Evolutionary conservation across 108 stramenopile genomes (phyloP).

Genomic region (Pseudonitzschia multiseries): DNA sequence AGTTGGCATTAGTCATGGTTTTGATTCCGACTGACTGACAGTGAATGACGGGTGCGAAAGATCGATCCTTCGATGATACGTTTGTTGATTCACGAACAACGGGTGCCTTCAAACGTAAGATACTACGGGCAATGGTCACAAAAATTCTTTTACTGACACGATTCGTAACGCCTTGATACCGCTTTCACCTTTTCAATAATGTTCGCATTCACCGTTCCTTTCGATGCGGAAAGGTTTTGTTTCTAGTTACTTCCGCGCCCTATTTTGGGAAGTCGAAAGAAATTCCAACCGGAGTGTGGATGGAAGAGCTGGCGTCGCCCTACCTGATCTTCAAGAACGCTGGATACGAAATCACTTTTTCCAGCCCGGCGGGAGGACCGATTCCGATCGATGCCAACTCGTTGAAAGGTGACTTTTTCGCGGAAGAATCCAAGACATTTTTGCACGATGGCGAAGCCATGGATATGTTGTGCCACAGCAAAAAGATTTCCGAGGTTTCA

Average conservation of each 20-base stretch:
- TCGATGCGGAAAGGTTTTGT: conserved; percentile 20
- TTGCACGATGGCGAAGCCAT: conserved; percentile 72
- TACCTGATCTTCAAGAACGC: conserved; percentile 68
- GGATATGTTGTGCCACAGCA: conserved; percentile 49
- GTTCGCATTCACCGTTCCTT: neutral
- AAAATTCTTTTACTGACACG: too few species aligned
- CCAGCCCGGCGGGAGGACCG: conserved; percentile 59
- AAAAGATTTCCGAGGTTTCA: conserved; percentile 47
- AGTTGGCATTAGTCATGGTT: too few species aligned
- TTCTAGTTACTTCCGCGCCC: conserved; percentile 24
- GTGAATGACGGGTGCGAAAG: too few species aligned
- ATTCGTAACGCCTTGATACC: too few species aligned
- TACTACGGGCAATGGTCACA: too few species aligned
- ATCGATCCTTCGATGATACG: too few species aligned
- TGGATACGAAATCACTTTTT: conserved; percentile 66
- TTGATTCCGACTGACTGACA: too few species aligned
- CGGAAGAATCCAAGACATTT: conserved; percentile 66
- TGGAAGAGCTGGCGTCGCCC: conserved; percentile 75
- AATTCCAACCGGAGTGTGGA: conserved; percentile 68
- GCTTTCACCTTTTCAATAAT: too few species aligned
- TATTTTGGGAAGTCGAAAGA: conserved; percentile 21
- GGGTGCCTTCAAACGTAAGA: too few species aligned
- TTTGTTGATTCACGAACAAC: too few species aligned
- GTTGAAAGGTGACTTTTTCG: conserved; percentile 52
- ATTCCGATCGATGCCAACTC: conserved; percentile 66